Conservation (phyloP, 1,284 basidiomycete species). For the Irpex sp. region DNA sequence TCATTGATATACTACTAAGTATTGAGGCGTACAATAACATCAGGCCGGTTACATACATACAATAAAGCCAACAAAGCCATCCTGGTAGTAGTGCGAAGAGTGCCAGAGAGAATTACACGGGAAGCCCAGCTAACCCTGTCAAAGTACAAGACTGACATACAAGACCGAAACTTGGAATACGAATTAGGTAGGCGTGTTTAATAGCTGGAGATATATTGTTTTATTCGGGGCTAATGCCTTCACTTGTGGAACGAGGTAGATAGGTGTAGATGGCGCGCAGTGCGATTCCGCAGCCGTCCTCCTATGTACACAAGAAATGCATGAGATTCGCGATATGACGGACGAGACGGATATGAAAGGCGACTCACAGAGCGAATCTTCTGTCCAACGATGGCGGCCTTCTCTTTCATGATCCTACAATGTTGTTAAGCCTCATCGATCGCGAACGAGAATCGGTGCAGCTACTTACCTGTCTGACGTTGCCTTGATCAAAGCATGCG, state of each 20-base stretch:
- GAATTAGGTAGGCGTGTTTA: neutral
- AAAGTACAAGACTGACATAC: neutral
- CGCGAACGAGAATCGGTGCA: slow-evolving; percentile 2
- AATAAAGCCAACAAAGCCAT: no score
- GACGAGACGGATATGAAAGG: neutral
- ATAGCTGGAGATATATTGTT: neutral
- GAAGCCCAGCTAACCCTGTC: neutral
- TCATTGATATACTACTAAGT: no score
- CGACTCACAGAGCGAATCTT: slow-evolving; percentile 49
- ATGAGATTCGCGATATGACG: no score
- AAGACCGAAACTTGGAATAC: neutral
- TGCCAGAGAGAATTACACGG: no score
- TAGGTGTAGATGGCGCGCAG: slow-evolving; percentile 49
- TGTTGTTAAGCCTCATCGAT: neutral
- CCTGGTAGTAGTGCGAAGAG: no score
- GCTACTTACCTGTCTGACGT: slow-evolving; percentile 43
- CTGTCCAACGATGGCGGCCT: slow-evolving; percentile 60
- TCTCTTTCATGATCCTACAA: slow-evolving; percentile 56
- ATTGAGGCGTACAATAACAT: no score
- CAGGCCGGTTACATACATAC: no score
- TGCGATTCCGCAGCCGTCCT: slow-evolving; percentile 47
- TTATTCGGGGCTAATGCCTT: slow-evolving; percentile 11
- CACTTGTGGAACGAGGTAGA: slow-evolving; percentile 36
- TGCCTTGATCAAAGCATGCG: slow-evolving; percentile 50
- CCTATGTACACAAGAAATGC: slow-evolving; percentile 25